A percentile compares a stretch with the other conserved stretches of the same genome.
phyloP scores from a whole-genome alignment of 495 filamentous ascomycete species.

The Penicillium ucsense region DNA sequence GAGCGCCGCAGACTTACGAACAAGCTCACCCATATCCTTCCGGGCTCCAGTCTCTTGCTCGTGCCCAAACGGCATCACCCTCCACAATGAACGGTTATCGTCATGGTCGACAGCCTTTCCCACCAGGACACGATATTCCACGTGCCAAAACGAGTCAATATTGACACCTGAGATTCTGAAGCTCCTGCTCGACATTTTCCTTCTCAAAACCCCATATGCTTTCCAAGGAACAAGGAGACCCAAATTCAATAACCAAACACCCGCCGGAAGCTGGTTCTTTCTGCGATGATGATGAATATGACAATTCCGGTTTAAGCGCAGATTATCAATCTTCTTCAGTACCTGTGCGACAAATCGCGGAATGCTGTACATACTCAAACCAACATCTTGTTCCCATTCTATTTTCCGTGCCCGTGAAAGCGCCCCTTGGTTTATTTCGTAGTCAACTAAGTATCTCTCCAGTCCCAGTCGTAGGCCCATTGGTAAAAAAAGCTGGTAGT shows the following conservation, averaged over 20 bases:
- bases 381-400: neutral
- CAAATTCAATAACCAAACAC: too few species aligned
- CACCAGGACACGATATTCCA: slow-evolving; percentile 14
- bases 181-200: neutral
- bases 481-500: too few species aligned
- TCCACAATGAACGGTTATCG: slow-evolving; percentile 15
- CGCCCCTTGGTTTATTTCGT: neutral
- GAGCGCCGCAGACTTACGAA: slow-evolving; percentile 6
- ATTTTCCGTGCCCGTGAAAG: neutral
- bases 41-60: slow-evolving; percentile 10
- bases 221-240: too few species aligned
- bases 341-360: neutral
- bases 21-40: slow-evolving; percentile 2
- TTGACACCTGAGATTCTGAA: neutral
- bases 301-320: slow-evolving; percentile 1
- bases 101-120: slow-evolving; percentile 4
- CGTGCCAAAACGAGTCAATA: slow-evolving; percentile 19
- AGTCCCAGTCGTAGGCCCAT: too few species aligned
- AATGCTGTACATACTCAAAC: slow-evolving; percentile 14
- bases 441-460: neutral
- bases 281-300: slow-evolving; percentile 10
- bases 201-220: too few species aligned
- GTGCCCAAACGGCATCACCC: slow-evolving; percentile 16
- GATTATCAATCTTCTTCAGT: slow-evolving; percentile 5
- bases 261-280: slow-evolving; percentile 12